Percentiles rank a stretch among this genome's conserved stretches.
Conservation (phyloP, 352 stramenopile genomes). For the Pythium chondricola region DNA sequence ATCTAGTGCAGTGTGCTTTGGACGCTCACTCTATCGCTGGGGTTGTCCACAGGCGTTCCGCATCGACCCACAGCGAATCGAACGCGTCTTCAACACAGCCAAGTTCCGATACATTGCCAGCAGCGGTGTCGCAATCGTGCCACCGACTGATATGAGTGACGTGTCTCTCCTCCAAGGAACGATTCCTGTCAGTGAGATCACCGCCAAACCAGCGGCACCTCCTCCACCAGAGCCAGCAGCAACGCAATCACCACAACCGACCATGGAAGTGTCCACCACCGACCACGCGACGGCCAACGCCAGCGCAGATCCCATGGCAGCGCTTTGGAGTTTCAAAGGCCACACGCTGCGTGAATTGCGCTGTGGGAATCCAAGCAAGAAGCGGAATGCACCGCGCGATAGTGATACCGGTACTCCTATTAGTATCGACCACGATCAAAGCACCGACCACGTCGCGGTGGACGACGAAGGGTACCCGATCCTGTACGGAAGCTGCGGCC, state of each 20-base stretch:
- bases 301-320: slow-evolving; percentile 46
- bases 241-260: slow-evolving; percentile 3
- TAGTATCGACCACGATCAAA: not conserved
- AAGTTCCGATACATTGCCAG: too few relatives aligned
- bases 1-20: too few relatives aligned
- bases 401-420: not conserved
- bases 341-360: slow-evolving; percentile 44
- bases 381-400: not conserved
- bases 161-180: too few relatives aligned
- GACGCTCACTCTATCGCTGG: too few relatives aligned
- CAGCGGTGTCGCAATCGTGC: too few relatives aligned
- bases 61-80: too few relatives aligned
- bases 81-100: too few relatives aligned
- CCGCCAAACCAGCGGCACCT: too few relatives aligned
- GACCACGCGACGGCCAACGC: slow-evolving; percentile 12
- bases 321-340: slow-evolving; percentile 59
- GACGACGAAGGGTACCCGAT: slow-evolving; percentile 45
- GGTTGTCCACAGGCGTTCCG: too few relatives aligned
- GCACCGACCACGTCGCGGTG: slow-evolving; percentile 6
- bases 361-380: slow-evolving; percentile 22
- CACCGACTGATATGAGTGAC: too few relatives aligned
- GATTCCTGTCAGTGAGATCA: too few relatives aligned
- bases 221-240: too few relatives aligned
- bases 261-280: not conserved
- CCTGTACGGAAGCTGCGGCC: slow-evolving; percentile 57